Evolutionary conservation across 108 stramenopile species (phyloP).

Genomic region (Bacterosira constricta): DNA sequence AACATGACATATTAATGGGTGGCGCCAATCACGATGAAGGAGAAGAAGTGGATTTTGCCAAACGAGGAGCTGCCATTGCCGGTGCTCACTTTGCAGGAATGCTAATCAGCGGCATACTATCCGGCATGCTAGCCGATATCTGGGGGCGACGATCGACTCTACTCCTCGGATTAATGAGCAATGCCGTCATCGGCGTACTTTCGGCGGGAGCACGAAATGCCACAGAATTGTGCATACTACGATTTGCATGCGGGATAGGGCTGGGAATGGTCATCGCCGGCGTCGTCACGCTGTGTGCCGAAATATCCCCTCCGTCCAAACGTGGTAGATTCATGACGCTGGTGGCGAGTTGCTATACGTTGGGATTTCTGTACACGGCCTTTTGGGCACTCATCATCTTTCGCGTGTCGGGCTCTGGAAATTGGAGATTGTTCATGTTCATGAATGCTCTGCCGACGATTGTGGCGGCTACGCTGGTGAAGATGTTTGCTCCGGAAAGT

Average conservation of each 20-base stretch:
- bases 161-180: constrained; percentile 25
- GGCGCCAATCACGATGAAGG: not conserved
- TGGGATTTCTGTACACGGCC: constrained; percentile 42
- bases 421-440: constrained; percentile 43
- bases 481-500: constrained; percentile 40
- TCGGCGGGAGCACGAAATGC: constrained; percentile 33
- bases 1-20: constrained; percentile 23
- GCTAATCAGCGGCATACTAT: constrained; percentile 39
- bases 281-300: constrained; percentile 36
- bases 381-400: constrained; percentile 45
- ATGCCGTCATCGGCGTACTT: constrained; percentile 24
- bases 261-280: constrained; percentile 39
- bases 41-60: constrained; percentile 21
- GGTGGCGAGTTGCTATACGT: constrained; percentile 39
- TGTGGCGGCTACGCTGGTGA: constrained; percentile 10
- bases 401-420: constrained; percentile 18
- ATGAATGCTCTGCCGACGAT: constrained; percentile 39
- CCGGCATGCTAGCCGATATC: constrained; percentile 32
- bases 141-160: constrained; percentile 33
- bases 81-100: constrained; percentile 44
- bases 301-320: constrained; percentile 35
- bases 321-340: constrained; percentile 46
- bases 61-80: constrained; percentile 31
- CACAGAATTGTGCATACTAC: constrained; percentile 18
- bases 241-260: constrained; percentile 40